These are phyloP conservation scores for Colletotrichum tamarilloi DNA, from an alignment of 2,329 filamentous ascomycete species.

Conservation along the genomic window DNA sequence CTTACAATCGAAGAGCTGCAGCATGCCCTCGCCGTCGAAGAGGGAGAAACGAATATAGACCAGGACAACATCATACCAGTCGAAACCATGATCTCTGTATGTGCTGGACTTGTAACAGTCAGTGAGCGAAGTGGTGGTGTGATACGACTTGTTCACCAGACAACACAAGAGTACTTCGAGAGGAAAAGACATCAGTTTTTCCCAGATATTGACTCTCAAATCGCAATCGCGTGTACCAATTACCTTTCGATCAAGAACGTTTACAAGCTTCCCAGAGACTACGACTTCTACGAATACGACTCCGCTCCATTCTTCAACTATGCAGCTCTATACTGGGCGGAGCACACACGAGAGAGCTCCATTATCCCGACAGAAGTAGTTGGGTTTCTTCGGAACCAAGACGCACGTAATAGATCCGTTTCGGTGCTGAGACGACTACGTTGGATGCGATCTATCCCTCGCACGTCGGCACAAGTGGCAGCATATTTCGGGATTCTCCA, in stretches of 20 bases:
- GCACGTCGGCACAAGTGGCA: too few relatives aligned
- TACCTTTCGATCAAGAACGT: not conserved
- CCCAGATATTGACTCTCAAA: not conserved
- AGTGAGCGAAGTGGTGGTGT: fast-evolving
- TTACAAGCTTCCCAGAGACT: too few relatives aligned
- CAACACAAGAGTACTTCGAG: not conserved
- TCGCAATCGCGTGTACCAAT: fast-evolving
- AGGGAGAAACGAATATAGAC: fast-evolving
- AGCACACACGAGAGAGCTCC: too few relatives aligned
- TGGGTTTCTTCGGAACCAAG: too few relatives aligned
- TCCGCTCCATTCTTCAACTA: too few relatives aligned
- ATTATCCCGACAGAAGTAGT: too few relatives aligned
- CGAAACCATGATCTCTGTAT: not conserved
- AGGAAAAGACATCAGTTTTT: fast-evolving
- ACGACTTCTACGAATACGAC: too few relatives aligned
- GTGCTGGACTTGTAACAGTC: not conserved
- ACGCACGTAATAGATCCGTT: too few relatives aligned
- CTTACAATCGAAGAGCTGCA: not conserved
- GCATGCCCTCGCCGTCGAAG: not conserved
- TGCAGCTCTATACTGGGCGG: too few relatives aligned
- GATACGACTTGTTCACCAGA: not conserved
- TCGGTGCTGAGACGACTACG: too few relatives aligned
- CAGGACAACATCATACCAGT: not conserved
- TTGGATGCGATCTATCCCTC: fast-evolving
- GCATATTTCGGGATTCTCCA: too few relatives aligned